phyloP scores from a whole-genome alignment of 768 basidiomycete species.

The Hygrocybe punicea region DNA sequence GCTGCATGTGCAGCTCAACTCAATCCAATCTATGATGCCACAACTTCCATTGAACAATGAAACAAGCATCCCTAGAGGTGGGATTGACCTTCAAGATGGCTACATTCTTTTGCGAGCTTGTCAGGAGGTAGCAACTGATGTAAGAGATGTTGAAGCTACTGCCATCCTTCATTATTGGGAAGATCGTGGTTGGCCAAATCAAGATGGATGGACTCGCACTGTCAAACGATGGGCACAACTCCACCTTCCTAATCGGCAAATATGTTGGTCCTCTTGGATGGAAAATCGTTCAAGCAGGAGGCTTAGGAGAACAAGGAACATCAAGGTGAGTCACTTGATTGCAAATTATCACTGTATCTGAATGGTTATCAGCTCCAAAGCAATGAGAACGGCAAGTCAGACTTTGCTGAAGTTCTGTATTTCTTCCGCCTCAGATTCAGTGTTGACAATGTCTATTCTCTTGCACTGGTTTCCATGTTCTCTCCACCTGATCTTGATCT shows the following conservation, averaged over 20 bases:
- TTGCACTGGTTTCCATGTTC: constrained; percentile 23
- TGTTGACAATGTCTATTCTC: not conserved
- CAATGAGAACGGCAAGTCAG: not conserved
- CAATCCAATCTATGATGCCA: constrained; percentile 1
- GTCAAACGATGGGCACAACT: constrained; percentile 13
- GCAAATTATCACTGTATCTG: not conserved
- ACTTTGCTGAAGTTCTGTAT: constrained; percentile 24
- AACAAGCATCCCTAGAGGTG: not conserved
- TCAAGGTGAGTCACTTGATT: not conserved
- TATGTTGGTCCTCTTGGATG: constrained; percentile 5
- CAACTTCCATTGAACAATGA: not conserved
- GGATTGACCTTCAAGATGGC: not conserved
- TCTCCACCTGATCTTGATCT: constrained; percentile 17
- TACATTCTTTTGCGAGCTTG: constrained; percentile 6
- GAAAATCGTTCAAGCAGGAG: not conserved
- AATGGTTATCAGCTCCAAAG: not conserved
- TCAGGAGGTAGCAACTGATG: not conserved
- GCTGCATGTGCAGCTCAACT: constrained; percentile 1
- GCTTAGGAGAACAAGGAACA: constrained; percentile 4
- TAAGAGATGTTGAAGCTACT: not conserved
- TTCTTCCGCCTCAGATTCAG: constrained; percentile 12
- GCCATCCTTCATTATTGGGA: not conserved
- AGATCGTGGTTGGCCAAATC: not conserved
- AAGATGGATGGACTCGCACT: not conserved
- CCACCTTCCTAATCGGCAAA: constrained; percentile 11